Evolutionary conservation across 2,329 filamentous ascomycete species (phyloP).

Genomic region (Xylariaceae sp.): DNA sequence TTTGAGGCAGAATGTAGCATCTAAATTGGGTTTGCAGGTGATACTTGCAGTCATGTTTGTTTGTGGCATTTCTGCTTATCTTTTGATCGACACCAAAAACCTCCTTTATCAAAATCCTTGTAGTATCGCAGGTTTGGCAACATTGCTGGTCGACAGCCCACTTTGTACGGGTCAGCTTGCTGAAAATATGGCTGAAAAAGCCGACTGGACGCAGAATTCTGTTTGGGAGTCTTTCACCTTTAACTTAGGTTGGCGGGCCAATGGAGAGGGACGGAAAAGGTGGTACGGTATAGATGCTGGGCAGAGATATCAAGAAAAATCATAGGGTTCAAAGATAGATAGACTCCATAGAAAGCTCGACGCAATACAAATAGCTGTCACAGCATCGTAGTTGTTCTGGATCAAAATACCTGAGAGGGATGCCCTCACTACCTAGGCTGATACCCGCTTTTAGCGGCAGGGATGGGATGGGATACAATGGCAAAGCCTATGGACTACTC

Average conservation of each 20-base stretch:
- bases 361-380: too few relatives aligned
- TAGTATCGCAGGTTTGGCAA: slow-evolving; percentile 6
- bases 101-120: slow-evolving; percentile 5
- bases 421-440: too few relatives aligned
- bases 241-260: not conserved
- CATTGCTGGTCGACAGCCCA: slow-evolving; percentile 6
- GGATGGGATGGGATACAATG: too few relatives aligned
- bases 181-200: not conserved
- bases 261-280: not conserved
- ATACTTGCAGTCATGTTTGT: slow-evolving; percentile 4
- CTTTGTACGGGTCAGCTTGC: slow-evolving; percentile 1
- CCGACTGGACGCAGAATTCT: not conserved
- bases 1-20: slow-evolving; percentile 7
- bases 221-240: slow-evolving; percentile 2
- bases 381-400: too few relatives aligned
- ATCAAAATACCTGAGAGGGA: too few relatives aligned
- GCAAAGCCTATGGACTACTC: too few relatives aligned
- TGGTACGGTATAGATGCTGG: slow-evolving; percentile 2
- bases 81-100: slow-evolving; percentile 8
- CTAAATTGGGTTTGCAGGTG: slow-evolving; percentile 3
- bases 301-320: not conserved
- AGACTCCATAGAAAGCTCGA: not conserved
- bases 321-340: slow-evolving; percentile 1
- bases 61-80: slow-evolving; percentile 3
- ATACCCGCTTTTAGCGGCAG: too few relatives aligned